phyloP scores from a whole-genome alignment of 2,329 filamentous ascomycete genomes.

The Colletotrichum graminicola region DNA sequence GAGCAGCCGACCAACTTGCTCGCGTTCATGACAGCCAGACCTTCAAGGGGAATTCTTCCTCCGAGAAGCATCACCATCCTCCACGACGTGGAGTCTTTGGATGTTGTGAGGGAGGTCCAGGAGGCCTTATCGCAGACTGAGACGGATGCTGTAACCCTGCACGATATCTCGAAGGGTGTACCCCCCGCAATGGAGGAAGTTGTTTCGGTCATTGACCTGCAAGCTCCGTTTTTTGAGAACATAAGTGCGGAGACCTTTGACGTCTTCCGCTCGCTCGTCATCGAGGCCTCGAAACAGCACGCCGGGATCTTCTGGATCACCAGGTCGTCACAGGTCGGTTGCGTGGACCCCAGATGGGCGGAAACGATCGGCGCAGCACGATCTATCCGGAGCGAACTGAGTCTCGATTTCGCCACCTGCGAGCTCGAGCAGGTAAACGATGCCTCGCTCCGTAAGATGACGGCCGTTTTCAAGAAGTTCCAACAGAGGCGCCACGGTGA shows the following conservation, averaged over 20 bases:
- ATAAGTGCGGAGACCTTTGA: conserved; percentile 32
- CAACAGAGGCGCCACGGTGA: background rate
- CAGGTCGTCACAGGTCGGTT: conserved; percentile 42
- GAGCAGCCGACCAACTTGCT: conserved; percentile 39
- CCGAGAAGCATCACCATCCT: background rate
- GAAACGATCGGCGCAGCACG: conserved; percentile 43
- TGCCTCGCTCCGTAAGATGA: background rate
- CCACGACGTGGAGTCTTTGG: background rate
- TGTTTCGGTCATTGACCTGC: conserved; percentile 42
- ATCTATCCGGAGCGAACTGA: conserved; percentile 43
- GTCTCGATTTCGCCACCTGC: conserved; percentile 24
- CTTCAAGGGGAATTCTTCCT: background rate
- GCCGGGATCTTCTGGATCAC: conserved; percentile 46
- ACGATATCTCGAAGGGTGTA: conserved; percentile 4
- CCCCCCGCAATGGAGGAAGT: conserved; percentile 10
- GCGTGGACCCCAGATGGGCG: conserved; percentile 44
- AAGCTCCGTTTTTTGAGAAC: conserved; percentile 41
- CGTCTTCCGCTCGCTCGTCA: conserved; percentile 38
- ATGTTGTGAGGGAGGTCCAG: conserved; percentile 1
- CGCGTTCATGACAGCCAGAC: conserved; percentile 21
- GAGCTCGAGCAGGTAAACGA: conserved; percentile 3
- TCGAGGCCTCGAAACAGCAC: conserved; percentile 2
- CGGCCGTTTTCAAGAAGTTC: conserved; percentile 6
- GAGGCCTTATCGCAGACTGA: background rate
- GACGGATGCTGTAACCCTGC: background rate